Evolutionary conservation across 192 early-diverging fungal genomes (phyloP), one percentile per base, ranked within the genome.

Genomic region (Entrophospora sp.): DNA sequence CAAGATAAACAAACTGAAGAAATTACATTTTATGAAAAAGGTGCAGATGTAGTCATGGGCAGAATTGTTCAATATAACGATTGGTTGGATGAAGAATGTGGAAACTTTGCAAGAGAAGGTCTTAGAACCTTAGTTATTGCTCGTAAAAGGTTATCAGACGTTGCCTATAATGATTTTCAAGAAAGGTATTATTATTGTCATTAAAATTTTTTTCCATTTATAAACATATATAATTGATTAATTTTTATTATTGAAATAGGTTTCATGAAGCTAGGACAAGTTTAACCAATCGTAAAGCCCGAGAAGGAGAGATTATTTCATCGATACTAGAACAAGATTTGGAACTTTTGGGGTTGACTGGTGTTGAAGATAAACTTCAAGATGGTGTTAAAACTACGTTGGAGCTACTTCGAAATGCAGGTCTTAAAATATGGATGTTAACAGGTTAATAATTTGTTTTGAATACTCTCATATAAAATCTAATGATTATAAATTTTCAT

Each of bases 31-130:
- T 89, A 89, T 64, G 84, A 94, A 72, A 98, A 98, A 80, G 95
- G 95, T 28, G 95, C 95, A 0, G 93, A 95, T 76, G 81, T 83
- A 0, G 90, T 97, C 2, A 96, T 95, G 93, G 71, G 79, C 55
- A 79, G 77, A 48, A 93, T 94, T 69, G 92, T 95, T 22, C 83
- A 88, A 72, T 89, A 88, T 71, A 96, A 92, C 75, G 91, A 96
- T 71, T 96, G 95, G 95, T 74, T 98, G 22, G 95, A 98, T 34
- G 95, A 98, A 76, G 94, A 96, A 75, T 95, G 93, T 70, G 92
- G 89, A 31, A 96, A 94, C 66, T 95, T 97, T 92, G 93, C 93
- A 1, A 83, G 93, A 46, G 93, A 98, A 75, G 95, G 95, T 4
- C 73, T 98, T 56, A 82, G 95, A 56, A 98, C 95, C 1, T 74